Conservation (phyloP, 179 eudicot genomes). For the Corrigiola litoralis region DNA sequence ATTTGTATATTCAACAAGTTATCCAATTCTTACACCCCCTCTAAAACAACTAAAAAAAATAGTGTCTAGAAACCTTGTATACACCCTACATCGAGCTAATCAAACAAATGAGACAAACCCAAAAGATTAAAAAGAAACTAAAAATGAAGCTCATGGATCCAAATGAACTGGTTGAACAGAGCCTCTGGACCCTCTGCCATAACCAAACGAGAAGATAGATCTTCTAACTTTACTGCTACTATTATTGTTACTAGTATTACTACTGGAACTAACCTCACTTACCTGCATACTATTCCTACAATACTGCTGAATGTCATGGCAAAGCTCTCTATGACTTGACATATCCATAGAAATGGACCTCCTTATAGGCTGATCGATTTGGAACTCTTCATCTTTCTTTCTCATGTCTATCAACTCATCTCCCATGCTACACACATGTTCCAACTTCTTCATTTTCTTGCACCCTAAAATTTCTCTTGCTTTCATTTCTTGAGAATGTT, state of each 20-base stretch:
- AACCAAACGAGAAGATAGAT: constrained; percentile 64
- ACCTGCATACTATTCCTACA: constrained; percentile 16
- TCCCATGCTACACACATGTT: constrained; percentile 52
- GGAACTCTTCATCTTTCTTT: constrained; percentile 40
- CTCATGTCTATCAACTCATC: constrained; percentile 68
- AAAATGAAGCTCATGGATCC: constrained; percentile 22
- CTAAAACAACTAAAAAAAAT: background rate
- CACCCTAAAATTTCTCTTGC: background rate
- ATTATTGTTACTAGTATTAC: constrained; percentile 19
- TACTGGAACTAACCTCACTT: constrained; percentile 21
- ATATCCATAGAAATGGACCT: constrained; percentile 89
- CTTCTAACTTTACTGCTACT: constrained; percentile 38
- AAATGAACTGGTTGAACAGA: constrained; percentile 50
- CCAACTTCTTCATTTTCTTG: constrained; percentile 22
- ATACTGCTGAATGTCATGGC: constrained; percentile 45
- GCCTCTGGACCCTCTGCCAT: constrained; percentile 48
- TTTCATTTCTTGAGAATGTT: background rate
- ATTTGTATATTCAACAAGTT: constrained; percentile 14
- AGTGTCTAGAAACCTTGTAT: background rate
- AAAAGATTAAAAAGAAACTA: background rate
- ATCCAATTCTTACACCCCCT: constrained; percentile 9
- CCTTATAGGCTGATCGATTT: constrained; percentile 48
- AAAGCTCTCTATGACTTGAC: constrained; percentile 43
- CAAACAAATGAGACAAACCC: background rate
- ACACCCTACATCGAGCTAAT: constrained; percentile 22